phyloP scores from a whole-genome alignment of 2,329 filamentous ascomycete genomes.

The Arachnomyces sp. region DNA sequence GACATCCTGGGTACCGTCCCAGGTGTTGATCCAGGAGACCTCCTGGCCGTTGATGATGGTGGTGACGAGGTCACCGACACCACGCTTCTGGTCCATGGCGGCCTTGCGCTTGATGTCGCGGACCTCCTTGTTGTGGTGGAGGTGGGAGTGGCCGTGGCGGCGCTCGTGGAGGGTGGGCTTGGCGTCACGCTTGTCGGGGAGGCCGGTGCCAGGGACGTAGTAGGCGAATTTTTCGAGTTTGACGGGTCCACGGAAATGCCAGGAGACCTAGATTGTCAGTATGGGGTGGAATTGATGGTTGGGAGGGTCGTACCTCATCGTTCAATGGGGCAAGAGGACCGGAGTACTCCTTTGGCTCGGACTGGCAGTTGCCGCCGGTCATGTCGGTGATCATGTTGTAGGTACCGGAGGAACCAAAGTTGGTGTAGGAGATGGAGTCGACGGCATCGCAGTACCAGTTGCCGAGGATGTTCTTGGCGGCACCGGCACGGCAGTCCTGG shows the following conservation, averaged over 20 bases:
- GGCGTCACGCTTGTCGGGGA: conserved; percentile 28
- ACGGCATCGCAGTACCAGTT: conserved; percentile 62
- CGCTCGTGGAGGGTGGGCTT: conserved; percentile 30
- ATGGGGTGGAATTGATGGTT: background rate
- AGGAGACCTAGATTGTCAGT: conserved; percentile 48
- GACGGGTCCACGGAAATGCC: conserved; percentile 65
- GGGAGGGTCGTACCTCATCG: conserved; percentile 57
- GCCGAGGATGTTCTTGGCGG: conserved; percentile 32
- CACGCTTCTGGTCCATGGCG: conserved; percentile 39
- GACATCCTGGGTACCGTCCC: conserved; percentile 27
- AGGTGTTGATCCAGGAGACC: conserved; percentile 53
- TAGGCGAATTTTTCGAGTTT: conserved; percentile 59
- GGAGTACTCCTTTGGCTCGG: conserved; percentile 44
- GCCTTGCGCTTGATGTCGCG: conserved; percentile 12
- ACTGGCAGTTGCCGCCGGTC: conserved; percentile 49
- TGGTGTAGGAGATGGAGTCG: conserved; percentile 57
- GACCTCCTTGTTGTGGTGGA: conserved; percentile 37
- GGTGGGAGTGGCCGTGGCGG: conserved; percentile 43
- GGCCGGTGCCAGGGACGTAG: conserved; percentile 46
- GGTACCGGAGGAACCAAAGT: conserved; percentile 50
- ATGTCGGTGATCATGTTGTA: conserved; percentile 61
- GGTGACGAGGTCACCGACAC: conserved; percentile 42
- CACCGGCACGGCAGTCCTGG: conserved; percentile 12
- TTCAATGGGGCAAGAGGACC: conserved; percentile 60
- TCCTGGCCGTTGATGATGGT: conserved; percentile 52